Evolutionary conservation across 1,284 basidiomycete species (phyloP), one percentile per base, ranked within the genome.

Genomic region (Microstroma glucosiphilum): DNA sequence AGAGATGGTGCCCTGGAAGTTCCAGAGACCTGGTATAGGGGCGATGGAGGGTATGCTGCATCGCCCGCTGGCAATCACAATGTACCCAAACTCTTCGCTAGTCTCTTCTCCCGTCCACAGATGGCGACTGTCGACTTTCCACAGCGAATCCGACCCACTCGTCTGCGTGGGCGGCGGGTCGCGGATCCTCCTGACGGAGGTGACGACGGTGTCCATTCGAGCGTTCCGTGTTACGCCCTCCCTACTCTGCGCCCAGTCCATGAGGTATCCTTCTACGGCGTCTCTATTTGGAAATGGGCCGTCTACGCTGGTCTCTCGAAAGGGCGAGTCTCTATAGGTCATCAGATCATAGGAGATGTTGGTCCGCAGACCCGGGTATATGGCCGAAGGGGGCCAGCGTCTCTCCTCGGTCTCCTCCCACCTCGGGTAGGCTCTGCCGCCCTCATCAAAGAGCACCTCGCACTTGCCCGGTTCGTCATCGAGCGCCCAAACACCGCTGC

Each of bases 41-140:
- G 83, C 83, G 12, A 84, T 78, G 62, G 75, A 82, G 0, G 82
- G 81, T 58, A 81, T 80, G 37, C 75, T 78, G 68, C 84, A 84
- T 63, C 84, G 81, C 0, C 83, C 83, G 58, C 81, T 82, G 0
- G 81, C 79, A 17, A 82, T 59, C 1, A 77, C 64, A 1, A 79
- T 48, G 43, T 66, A 60, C 41, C 76, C 71, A 43, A 58, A 75
- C 7, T 19, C 19, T n/a, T 69, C 68, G 1, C 49, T 41, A 1
- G 12, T 57, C 13, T 40, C 37, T n/a, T 58, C 56, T 2, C 63
- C 60, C 0, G 43, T 58, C 8, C 56, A 13, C 3, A 61, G 46
- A 23, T 48, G 3, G 12, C 7, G 53, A 55, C 53, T 23, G 8
- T 55, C 26, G 17, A 55, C 25, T 26, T 55, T n/a, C 53, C 53